These are phyloP conservation scores for Trametes sp. DNA, from an alignment of 1,284 basidiomycete genomes.

Conservation along the genomic window DNA sequence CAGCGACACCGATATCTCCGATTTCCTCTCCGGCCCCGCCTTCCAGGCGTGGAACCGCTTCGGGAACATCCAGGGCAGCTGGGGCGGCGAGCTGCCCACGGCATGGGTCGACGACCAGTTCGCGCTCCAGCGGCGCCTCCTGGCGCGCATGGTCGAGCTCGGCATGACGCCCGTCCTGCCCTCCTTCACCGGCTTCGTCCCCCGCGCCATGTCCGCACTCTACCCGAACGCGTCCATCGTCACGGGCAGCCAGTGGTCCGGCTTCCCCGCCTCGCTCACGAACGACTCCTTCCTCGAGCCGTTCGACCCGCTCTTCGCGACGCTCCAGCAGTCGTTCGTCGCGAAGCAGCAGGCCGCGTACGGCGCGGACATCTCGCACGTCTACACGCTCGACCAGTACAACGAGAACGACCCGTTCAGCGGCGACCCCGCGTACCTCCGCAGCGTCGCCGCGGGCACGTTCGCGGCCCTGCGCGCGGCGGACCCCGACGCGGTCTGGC, in stretches of 20 bases:
- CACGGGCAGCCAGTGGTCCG: slow-evolving; percentile 46
- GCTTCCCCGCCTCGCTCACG: slow-evolving; percentile 44
- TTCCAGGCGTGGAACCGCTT: slow-evolving; percentile 55
- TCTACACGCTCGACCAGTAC: slow-evolving; percentile 56
- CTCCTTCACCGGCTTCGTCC: slow-evolving; percentile 54
- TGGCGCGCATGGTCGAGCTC: slow-evolving; percentile 51
- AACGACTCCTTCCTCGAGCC: slow-evolving; percentile 52
- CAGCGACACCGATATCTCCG: slow-evolving; percentile 44
- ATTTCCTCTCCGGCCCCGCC: slow-evolving; percentile 50
- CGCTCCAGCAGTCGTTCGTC: slow-evolving; percentile 51
- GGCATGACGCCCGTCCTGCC: slow-evolving; percentile 55
- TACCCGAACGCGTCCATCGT: slow-evolving; percentile 50
- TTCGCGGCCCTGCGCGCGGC: slow-evolving; percentile 47
- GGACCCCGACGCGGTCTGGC: slow-evolving; percentile 51
- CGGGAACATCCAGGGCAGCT: slow-evolving; percentile 52
- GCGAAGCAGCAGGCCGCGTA: slow-evolving; percentile 49
- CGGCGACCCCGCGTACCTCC: slow-evolving; percentile 46
- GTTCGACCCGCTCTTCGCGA: slow-evolving; percentile 48
- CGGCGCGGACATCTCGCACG: slow-evolving; percentile 47
- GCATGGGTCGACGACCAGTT: slow-evolving; percentile 52
- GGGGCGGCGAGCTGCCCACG: slow-evolving; percentile 46
- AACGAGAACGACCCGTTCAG: slow-evolving; percentile 52
- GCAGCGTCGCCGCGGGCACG: slow-evolving; percentile 44
- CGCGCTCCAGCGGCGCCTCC: slow-evolving; percentile 46
- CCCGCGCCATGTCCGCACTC: slow-evolving; percentile 41